Evolutionary conservation across 495 filamentous ascomycete genomes (phyloP).

Genomic region (Penicillium robsamsonii): DNA sequence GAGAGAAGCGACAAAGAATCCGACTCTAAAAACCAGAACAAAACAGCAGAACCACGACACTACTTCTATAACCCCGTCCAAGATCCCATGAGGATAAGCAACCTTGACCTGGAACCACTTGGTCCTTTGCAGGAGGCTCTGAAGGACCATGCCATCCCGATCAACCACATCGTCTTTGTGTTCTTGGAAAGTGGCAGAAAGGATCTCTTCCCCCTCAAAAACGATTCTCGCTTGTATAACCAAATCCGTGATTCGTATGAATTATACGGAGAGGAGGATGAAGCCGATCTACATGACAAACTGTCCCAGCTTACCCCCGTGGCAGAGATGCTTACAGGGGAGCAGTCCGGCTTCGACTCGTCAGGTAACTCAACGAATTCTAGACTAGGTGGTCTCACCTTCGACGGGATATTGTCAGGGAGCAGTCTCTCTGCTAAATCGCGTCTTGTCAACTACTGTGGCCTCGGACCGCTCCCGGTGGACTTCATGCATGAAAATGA

Average conservation of each 20-base stretch:
- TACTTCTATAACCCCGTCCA: conserved; percentile 38
- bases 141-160: conserved; percentile 28
- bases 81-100: conserved; percentile 45
- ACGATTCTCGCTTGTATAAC: conserved; percentile 36
- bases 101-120: conserved; percentile 37
- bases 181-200: conserved; percentile 48
- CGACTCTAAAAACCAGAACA: neutral
- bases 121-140: conserved; percentile 30
- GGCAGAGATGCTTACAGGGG: conserved; percentile 35
- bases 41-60: conserved; percentile 11
- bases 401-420: conserved; percentile 40
- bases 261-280: conserved; percentile 29
- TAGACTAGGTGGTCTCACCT: conserved; percentile 39
- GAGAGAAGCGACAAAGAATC: neutral
- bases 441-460: conserved; percentile 45
- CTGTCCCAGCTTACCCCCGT: conserved; percentile 22
- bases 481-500: conserved; percentile 45
- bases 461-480: conserved; percentile 44
- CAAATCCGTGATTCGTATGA: conserved; percentile 42
- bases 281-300: conserved; percentile 25
- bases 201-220: conserved; percentile 46
- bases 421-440: conserved; percentile 48
- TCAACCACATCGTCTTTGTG: conserved; percentile 44
- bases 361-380: neutral
- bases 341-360: conserved; percentile 29